Evolutionary conservation across 495 filamentous ascomycete genomes (phyloP).

Genomic region (Aspergillus egyptiacus): DNA sequence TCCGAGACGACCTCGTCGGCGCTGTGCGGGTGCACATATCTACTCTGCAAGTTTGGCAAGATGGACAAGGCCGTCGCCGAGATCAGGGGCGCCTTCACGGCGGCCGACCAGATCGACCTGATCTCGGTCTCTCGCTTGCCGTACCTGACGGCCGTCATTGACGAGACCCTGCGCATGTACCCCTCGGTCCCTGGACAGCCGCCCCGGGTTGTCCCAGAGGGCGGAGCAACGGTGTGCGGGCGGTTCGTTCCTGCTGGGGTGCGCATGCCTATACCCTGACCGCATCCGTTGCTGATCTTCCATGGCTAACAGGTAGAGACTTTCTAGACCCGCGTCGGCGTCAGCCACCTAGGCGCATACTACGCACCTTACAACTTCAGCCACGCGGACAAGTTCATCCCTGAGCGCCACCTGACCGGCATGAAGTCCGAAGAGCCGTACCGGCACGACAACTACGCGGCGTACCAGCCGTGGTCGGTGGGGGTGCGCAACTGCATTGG

Average conservation of each 20-base stretch:
- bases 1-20: slow-evolving; percentile 3
- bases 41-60: not conserved
- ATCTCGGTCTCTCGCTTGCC: not conserved
- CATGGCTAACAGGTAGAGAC: not conserved
- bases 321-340: not conserved
- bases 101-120: not conserved
- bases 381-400: not conserved
- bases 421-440: not conserved
- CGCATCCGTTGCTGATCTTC: not conserved
- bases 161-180: slow-evolving; percentile 1
- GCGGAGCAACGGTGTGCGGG: not conserved
- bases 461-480: not conserved
- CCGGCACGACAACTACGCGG: not conserved
- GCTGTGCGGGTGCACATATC: not conserved
- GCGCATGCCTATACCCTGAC: not conserved
- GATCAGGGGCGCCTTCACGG: not conserved
- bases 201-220: not conserved
- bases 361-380: not conserved
- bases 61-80: not conserved
- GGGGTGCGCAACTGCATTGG: slow-evolving; percentile 3
- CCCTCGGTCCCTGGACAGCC: not conserved
- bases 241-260: not conserved
- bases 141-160: slow-evolving; percentile 1
- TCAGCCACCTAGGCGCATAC: not conserved
- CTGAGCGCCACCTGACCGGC: not conserved